These are phyloP conservation scores for Magnaporthales sp. DNA, from an alignment of 2,329 filamentous ascomycete species.

Conservation along the genomic window DNA sequence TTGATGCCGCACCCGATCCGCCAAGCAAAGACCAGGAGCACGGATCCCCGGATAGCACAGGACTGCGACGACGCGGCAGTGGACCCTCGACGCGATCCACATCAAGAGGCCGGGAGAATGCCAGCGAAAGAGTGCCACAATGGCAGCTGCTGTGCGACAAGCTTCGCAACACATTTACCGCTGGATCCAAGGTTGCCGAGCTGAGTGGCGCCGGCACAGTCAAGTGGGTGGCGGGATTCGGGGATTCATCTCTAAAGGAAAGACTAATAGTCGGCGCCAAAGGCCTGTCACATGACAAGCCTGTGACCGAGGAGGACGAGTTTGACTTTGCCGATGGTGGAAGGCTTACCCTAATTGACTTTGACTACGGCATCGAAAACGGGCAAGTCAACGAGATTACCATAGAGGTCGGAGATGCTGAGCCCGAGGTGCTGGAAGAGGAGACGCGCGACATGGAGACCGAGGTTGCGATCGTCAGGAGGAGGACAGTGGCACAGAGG, in stretches of 20 bases:
- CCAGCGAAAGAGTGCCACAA: constrained; percentile 41
- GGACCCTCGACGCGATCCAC: constrained; percentile 31
- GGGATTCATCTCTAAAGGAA: constrained; percentile 38
- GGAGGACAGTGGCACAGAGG: constrained; percentile 61
- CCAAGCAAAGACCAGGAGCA: constrained; percentile 11
- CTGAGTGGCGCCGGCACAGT: constrained; percentile 58
- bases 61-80: constrained; percentile 29
- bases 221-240: constrained; percentile 59
- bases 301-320: constrained; percentile 58
- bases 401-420: constrained; percentile 65
- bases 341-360: constrained; percentile 64
- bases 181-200: constrained; percentile 56
- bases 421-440: constrained; percentile 63
- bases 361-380: constrained; percentile 52
- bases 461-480: constrained; percentile 70
- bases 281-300: constrained; percentile 52
- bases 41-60: constrained; percentile 17
- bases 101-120: constrained; percentile 24
- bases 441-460: constrained; percentile 65
- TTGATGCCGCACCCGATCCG: constrained; percentile 47
- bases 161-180: constrained; percentile 60
- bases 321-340: constrained; percentile 73
- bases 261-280: constrained; percentile 63
- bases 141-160: constrained; percentile 64
- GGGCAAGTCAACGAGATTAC: constrained; percentile 50